A percentile compares a stretch with the other conserved stretches of the same genome.
Conservation (phyloP, 768 basidiomycete genomes). For the Lactifluus rugatus region DNA sequence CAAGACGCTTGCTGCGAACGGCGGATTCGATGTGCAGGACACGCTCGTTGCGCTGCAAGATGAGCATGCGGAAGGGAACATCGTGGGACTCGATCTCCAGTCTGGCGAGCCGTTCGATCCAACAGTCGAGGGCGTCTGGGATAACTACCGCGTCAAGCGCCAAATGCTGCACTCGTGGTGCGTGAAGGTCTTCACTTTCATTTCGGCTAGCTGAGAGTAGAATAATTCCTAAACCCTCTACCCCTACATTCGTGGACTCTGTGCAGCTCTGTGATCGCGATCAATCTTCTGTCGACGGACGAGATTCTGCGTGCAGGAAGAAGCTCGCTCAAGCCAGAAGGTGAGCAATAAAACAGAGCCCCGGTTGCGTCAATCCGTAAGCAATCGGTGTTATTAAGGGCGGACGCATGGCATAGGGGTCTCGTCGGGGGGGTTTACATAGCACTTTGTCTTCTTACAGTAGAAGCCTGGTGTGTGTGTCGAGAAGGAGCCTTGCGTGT, state of each 20-base stretch:
- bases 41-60: conserved; percentile 91
- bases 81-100: conserved; percentile 84
- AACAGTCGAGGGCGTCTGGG: conserved; percentile 93
- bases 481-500: conserved; percentile 1
- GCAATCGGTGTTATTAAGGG: not conserved
- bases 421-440: not conserved
- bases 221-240: not conserved
- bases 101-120: conserved; percentile 97
- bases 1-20: conserved; percentile 93
- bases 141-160: conserved; percentile 96
- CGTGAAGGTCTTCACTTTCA: conserved; percentile 25
- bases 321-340: conserved; percentile 78
- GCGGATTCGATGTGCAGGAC: conserved; percentile 96
- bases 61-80: conserved; percentile 88
- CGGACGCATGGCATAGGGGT: not conserved
- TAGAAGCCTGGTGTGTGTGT: not conserved
- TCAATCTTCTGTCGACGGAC: conserved; percentile 91
- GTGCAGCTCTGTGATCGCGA: conserved; percentile 78
- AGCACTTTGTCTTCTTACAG: not conserved
- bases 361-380: not conserved
- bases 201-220: conserved; percentile 18
- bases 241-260: conserved; percentile 1
- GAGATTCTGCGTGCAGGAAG: conserved; percentile 89
- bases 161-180: conserved; percentile 98
- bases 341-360: conserved; percentile 35